A percentile compares a stretch with the other conserved stretches of the same genome.
Evolutionary conservation across 2,329 filamentous ascomycete genomes (phyloP).

Genomic region (Amauroascus verrucosus): DNA sequence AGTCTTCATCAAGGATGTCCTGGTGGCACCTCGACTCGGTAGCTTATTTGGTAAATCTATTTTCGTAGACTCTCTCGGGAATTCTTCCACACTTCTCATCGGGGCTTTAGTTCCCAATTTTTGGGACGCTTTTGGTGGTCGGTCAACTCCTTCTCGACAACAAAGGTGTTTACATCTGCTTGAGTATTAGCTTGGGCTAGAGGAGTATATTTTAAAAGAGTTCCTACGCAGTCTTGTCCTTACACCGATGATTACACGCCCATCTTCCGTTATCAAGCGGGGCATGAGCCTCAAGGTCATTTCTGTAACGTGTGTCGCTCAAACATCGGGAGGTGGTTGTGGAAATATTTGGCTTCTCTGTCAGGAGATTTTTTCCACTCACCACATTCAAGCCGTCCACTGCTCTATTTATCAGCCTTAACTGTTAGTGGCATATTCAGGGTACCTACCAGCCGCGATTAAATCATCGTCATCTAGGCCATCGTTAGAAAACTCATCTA

Average conservation of each 20-base stretch:
- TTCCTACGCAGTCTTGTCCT: slow-evolving; percentile 42
- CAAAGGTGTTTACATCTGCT: slow-evolving; percentile 59
- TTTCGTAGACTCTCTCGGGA: neutral
- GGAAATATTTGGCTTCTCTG: neutral
- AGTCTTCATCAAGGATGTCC: slow-evolving; percentile 13
- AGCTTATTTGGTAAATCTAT: slow-evolving; percentile 18
- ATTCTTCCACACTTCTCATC: neutral
- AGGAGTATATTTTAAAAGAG: slow-evolving; percentile 19
- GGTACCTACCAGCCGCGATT: slow-evolving; percentile 31
- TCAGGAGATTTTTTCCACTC: neutral
- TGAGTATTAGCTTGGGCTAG: slow-evolving; percentile 27
- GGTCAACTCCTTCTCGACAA: slow-evolving; percentile 60
- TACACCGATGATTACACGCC: slow-evolving; percentile 63
- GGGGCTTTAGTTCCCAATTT: slow-evolving; percentile 17
- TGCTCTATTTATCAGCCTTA: neutral
- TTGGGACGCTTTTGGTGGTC: slow-evolving; percentile 42
- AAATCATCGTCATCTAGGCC: slow-evolving; percentile 46
- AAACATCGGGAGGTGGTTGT: neutral
- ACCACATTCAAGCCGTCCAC: slow-evolving; percentile 1
- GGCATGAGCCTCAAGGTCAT: slow-evolving; percentile 32
- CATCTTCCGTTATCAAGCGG: slow-evolving; percentile 60
- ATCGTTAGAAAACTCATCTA: slow-evolving; percentile 46
- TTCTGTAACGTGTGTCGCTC: neutral
- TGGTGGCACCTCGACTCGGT: slow-evolving; percentile 17
- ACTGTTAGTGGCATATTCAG: neutral